Evolutionary conservation across 1,139 yeast species (phyloP).

Genomic region (Blastobotrys serpentis): DNA sequence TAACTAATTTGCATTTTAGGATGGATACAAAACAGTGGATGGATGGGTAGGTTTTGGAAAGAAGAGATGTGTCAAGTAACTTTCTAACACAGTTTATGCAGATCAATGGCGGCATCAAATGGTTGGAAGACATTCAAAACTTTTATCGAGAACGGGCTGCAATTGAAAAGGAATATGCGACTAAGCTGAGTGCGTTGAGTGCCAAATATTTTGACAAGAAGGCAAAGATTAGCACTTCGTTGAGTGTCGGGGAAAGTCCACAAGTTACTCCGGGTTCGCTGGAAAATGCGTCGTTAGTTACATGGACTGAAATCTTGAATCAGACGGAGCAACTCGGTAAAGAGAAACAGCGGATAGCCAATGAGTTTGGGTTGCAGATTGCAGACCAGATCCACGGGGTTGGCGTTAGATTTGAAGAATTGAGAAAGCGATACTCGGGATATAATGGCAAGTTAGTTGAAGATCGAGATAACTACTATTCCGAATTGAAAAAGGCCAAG

Average conservation of each 20-base stretch:
- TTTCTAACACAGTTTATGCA: conserved; percentile 14
- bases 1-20: too few species aligned
- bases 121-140: conserved; percentile 74
- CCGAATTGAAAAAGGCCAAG: conserved; percentile 70
- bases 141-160: conserved; percentile 81
- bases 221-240: conserved; percentile 60
- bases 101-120: conserved; percentile 63
- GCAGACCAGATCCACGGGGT: conserved; percentile 62
- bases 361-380: conserved; percentile 59
- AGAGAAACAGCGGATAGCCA: conserved; percentile 61
- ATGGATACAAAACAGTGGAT: conserved; percentile 71
- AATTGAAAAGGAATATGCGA: conserved; percentile 80
- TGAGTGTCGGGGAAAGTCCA: conserved; percentile 92
- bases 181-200: conserved; percentile 61
- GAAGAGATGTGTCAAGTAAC: too few species aligned
- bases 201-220: conserved; percentile 74
- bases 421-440: conserved; percentile 55
- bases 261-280: conserved; percentile 91
- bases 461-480: conserved; percentile 60
- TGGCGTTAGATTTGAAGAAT: conserved; percentile 52
- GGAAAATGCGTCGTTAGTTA: conserved; percentile 87
- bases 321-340: conserved; percentile 81
- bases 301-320: conserved; percentile 86
- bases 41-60: conserved; percentile 54
- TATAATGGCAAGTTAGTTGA: conserved; percentile 59